These are phyloP conservation scores for Xylaria sp. DNA, from an alignment of 2,329 filamentous ascomycete genomes.

Conservation along the genomic window DNA sequence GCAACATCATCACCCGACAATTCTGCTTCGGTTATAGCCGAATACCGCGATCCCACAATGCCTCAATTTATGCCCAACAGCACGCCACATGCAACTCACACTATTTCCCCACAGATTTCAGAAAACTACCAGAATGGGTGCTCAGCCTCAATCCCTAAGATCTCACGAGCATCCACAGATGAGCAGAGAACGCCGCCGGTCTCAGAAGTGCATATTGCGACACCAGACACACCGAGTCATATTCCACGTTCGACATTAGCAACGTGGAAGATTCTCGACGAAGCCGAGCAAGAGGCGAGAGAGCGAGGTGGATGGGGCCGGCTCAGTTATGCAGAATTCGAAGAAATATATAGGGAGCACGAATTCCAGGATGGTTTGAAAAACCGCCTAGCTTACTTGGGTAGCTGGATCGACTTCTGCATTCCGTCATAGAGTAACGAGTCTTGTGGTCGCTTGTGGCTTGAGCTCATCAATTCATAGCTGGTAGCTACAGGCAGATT, in stretches of 20 bases:
- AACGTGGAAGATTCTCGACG: slow-evolving; percentile 66
- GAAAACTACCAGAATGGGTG: not conserved
- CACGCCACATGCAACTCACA: slow-evolving; percentile 33
- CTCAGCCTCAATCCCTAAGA: not conserved
- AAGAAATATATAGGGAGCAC: slow-evolving; percentile 67
- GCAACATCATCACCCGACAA: slow-evolving; percentile 16
- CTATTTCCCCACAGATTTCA: not conserved
- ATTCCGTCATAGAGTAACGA: slow-evolving; percentile 64
- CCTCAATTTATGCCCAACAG: slow-evolving; percentile 75
- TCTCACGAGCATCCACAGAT: not conserved
- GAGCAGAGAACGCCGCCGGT: slow-evolving; percentile 1
- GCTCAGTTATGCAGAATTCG: slow-evolving; percentile 83
- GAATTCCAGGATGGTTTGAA: slow-evolving; percentile 70
- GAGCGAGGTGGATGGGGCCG: slow-evolving; percentile 82
- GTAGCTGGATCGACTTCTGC: slow-evolving; percentile 89
- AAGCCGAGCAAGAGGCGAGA: slow-evolving; percentile 74
- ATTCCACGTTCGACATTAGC: slow-evolving; percentile 53
- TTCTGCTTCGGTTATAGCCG: slow-evolving; percentile 29
- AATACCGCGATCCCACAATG: slow-evolving; percentile 68
- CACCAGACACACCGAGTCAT: slow-evolving; percentile 44
- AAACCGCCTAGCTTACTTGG: slow-evolving; percentile 80
- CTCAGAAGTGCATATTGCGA: slow-evolving; percentile 28
- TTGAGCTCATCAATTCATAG: not conserved
- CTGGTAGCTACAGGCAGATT: not conserved
- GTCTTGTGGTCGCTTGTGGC: not conserved